Evolutionary conservation across 2,329 filamentous ascomycete species (phyloP), one percentile per base, ranked within the genome.

Genomic region (Tolypocladium paradoxum): DNA sequence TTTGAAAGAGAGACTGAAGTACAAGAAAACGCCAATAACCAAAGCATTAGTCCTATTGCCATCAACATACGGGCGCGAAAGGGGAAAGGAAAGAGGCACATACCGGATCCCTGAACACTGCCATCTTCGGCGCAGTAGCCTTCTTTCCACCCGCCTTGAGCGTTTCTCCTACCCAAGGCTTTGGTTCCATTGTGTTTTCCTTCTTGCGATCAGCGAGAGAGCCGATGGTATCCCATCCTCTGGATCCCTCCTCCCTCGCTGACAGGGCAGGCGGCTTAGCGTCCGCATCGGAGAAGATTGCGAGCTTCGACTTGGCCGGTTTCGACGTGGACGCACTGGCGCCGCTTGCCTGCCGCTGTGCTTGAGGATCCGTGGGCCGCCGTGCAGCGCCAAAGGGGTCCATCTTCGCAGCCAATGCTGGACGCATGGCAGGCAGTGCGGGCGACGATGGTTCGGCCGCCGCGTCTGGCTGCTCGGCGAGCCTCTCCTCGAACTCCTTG

Each of bases 21-120:
- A 69, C 61, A 75, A 54, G 68, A 65, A 71, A 66, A 72, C 64
- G 70, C 61, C 69, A 66, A 65, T 61, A 64, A 62, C 59, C 62
- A 65, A 78, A 82, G 79, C 70, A 92, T 96, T 96, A 96, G 91
- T 96, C 90, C 91, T 96, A 82, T 81, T 77, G 80, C 84, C 78
- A 90, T 93, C 89, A 93, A 93, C 82, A 90, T 77, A 69, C 78
- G 79, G 76, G 67, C 72, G 71, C 67, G 70, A 68, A 66, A 61
- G 64, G 61, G 58, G 60, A 58, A 58, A 61, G 57, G 60, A 59
- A 58, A 58, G 61, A 58, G 58, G 59, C 59, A 62, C 69, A 63
- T 86, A 99, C 93, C 87, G 87, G 77, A 77, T 99, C 93, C 77
- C 88, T 92, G 76, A 96, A 99, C 47, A 99, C 82, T 65, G 85